Base-by-base conservation (phyloP, 768 basidiomycete genomes). In the Phlebiopsis flavidoalba region DNA sequence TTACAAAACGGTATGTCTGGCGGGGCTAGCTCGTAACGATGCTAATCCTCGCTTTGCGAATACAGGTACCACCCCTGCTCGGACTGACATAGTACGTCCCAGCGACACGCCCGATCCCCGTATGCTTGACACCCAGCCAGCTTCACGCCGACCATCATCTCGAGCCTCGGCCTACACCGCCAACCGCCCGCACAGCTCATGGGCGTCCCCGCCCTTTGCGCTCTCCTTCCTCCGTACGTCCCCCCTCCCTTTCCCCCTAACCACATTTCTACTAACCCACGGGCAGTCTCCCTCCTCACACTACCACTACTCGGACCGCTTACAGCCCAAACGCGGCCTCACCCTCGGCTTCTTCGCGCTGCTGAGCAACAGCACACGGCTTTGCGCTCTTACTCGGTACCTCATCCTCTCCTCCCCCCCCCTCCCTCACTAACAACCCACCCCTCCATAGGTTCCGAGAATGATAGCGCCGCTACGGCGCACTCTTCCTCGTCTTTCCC, bases 321-420 rank as follows among this genome's bases (percentile, higher is more conserved):
- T 84, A 80, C 63, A n/a, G 75, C 66, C 49, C 80, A 77, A n/a
- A 59, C 83, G 85, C 53, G 84, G 83, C 1, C 60, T 76, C 10
- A 73, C 78, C 3, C 69, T 72, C 5, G 80, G 83, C 31, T 70
- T 84, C 58, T 75, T 75, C 33, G 75, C 76, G 12, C 2, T 80
- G 21, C 62, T 83, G 2, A 74, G 73, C 57, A n/a, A 61, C 79
- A 14, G 75, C 80, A 17, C n/a, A n/a, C n/a, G 85, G 86, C 0
- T 85, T 84, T 66, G 69, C 74, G n/a, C 77, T 84, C 71, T 85
- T 82, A 71, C 74, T 83, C 40, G 77, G 84, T 83, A n/a, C 62
- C 22, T 78, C 63, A 36, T 37, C 43, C 8, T 17, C 21, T 1
- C 10, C 17, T 37, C 24, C 19, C 24, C 43, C 50, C 31, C 3